A percentile compares a stretch with the other conserved stretches of the same genome.
These are phyloP conservation scores for Colletotrichum horii DNA, from an alignment of 2,329 filamentous ascomycete genomes.

Conservation along the genomic window DNA sequence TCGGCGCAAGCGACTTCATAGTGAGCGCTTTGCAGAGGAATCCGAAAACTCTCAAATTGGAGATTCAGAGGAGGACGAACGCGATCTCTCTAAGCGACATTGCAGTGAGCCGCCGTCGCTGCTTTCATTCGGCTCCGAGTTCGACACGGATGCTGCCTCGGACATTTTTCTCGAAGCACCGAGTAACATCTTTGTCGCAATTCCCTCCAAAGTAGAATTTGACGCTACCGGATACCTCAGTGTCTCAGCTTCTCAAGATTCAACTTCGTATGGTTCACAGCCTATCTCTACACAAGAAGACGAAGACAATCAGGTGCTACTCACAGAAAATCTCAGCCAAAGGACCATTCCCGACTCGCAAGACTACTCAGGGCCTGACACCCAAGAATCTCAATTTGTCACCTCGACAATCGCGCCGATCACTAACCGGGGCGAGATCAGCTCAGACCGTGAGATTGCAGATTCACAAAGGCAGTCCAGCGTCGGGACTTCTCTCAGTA, in stretches of 20 bases:
- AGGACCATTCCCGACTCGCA: constrained; percentile 51
- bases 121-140: constrained; percentile 8
- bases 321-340: constrained; percentile 37
- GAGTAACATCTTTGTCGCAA: constrained; percentile 26
- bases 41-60: background rate
- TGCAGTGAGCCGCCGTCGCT: constrained; percentile 3
- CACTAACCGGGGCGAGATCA: background rate
- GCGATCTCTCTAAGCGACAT: background rate
- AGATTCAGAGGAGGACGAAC: background rate
- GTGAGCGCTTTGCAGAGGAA: background rate
- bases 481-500: constrained; percentile 8
- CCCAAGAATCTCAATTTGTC: background rate
- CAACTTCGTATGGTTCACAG: constrained; percentile 33
- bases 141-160: constrained; percentile 15
- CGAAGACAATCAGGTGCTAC: constrained; percentile 33
- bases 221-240: constrained; percentile 41
- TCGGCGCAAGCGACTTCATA: constrained; percentile 1
- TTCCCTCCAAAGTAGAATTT: constrained; percentile 34
- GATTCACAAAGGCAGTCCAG: constrained; percentile 20
- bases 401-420: background rate
- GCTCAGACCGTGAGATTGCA: background rate
- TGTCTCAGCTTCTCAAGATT: constrained; percentile 31
- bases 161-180: constrained; percentile 2
- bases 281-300: constrained; percentile 40
- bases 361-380: constrained; percentile 26